Conservation (phyloP, 371 early-diverging fungal species). For the Mucor irregularis region DNA sequence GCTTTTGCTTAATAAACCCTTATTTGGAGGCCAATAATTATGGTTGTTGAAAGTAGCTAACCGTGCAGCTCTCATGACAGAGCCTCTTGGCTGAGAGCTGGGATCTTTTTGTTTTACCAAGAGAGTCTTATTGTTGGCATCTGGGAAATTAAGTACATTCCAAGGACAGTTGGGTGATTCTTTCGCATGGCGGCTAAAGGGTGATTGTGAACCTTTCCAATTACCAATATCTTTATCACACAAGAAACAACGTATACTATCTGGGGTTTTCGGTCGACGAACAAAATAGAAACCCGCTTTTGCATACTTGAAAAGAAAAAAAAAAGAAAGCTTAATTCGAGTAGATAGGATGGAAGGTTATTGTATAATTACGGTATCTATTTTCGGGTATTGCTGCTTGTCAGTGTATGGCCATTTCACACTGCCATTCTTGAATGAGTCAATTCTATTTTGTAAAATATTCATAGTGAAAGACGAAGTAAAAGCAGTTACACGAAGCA, state of each 20-base stretch:
- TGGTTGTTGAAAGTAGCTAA: constrained; percentile 28
- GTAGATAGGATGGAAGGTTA: background rate
- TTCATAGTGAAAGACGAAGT: constrained; percentile 25
- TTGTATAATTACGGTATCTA: constrained; percentile 20
- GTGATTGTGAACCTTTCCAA: constrained; percentile 29
- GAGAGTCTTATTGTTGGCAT: background rate
- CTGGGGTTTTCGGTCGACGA: constrained; percentile 10
- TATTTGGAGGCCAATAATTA: constrained; percentile 33
- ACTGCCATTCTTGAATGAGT: constrained; percentile 17
- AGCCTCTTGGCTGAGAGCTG: constrained; percentile 5
- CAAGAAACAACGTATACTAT: constrained; percentile 31
- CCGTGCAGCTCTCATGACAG: constrained; percentile 20
- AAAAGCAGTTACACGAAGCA: too few species aligned
- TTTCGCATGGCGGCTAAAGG: constrained; percentile 23
- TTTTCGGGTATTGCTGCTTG: background rate
- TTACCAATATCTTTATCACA: constrained; percentile 33
- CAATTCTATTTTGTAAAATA: constrained; percentile 25
- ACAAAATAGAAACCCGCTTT: constrained; percentile 35
- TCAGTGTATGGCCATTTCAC: constrained; percentile 27
- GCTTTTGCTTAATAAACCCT: background rate
- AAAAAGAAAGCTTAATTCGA: background rate
- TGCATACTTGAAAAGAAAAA: constrained; percentile 23
- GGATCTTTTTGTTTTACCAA: background rate
- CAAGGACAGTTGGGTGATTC: constrained; percentile 33
- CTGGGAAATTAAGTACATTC: constrained; percentile 28